A percentile compares a stretch with the other conserved stretches of the same genome.
phyloP scores from a whole-genome alignment of 768 basidiomycete species.

The Saitozyma sp. region DNA sequence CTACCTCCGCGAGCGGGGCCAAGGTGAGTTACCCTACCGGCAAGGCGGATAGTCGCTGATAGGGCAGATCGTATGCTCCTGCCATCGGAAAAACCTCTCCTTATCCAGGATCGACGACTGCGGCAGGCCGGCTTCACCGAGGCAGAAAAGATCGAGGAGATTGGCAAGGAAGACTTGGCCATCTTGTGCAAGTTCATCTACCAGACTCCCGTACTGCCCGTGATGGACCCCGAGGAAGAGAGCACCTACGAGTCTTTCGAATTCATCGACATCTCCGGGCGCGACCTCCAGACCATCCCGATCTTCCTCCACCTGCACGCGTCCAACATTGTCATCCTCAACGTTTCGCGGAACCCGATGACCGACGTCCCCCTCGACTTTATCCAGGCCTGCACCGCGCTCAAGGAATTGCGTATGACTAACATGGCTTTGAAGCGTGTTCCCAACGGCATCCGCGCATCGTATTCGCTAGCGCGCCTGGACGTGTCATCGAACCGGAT shows the following conservation, averaged over 20 bases:
- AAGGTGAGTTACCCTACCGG: slow-evolving; percentile 44
- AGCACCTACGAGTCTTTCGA: slow-evolving; percentile 70
- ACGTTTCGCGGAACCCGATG: slow-evolving; percentile 91
- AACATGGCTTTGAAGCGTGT: slow-evolving; percentile 95
- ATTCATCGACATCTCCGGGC: slow-evolving; percentile 75
- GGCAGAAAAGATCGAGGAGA: slow-evolving; percentile 72
- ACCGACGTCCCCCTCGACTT: slow-evolving; percentile 96
- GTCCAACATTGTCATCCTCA: slow-evolving; percentile 76
- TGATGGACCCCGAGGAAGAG: slow-evolving; percentile 65
- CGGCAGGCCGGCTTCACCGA: slow-evolving; percentile 82
- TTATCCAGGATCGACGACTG: slow-evolving; percentile 76
- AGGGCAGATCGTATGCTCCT: slow-evolving; percentile 75
- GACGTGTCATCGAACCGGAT: slow-evolving; percentile 92
- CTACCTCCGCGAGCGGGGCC: slow-evolving; percentile 60
- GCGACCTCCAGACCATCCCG: slow-evolving; percentile 82
- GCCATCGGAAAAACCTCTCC: slow-evolving; percentile 76
- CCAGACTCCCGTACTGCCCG: slow-evolving; percentile 59
- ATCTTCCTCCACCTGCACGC: slow-evolving; percentile 81
- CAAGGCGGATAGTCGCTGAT: slow-evolving; percentile 1
- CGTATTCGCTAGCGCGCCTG: slow-evolving; percentile 69
- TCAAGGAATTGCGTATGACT: slow-evolving; percentile 81
- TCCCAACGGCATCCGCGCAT: slow-evolving; percentile 77
- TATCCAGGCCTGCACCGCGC: slow-evolving; percentile 77
- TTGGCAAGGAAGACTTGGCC: slow-evolving; percentile 74
- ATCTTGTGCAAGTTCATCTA: slow-evolving; percentile 89